Evolutionary conservation across 2,329 filamentous ascomycete genomes (phyloP).

Genomic region (Penicillium sp.): DNA sequence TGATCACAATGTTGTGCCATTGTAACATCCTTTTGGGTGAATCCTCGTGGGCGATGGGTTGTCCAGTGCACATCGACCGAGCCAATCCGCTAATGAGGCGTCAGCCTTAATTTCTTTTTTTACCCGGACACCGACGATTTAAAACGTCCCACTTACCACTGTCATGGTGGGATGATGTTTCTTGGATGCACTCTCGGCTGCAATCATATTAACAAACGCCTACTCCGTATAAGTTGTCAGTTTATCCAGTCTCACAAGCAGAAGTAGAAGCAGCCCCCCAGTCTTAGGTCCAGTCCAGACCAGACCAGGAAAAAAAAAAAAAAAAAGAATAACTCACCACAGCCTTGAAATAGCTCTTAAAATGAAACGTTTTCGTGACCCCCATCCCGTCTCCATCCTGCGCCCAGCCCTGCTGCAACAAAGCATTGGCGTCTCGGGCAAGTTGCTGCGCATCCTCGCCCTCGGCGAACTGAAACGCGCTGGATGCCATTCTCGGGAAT

Average conservation of each 20-base stretch:
- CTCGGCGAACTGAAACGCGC: conserved; percentile 28
- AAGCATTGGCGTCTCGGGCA: conserved; percentile 22
- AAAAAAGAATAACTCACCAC: conserved; percentile 28
- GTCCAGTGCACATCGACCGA: conserved; percentile 44
- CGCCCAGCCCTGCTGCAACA: conserved; percentile 35
- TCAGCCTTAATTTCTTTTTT: conserved; percentile 14
- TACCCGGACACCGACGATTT: not conserved
- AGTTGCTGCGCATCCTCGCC: conserved; percentile 31
- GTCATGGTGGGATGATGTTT: conserved; percentile 44
- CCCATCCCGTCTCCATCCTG: conserved; percentile 37
- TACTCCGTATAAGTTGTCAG: conserved; percentile 11
- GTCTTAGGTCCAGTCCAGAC: not conserved
- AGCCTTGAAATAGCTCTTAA: conserved; percentile 42
- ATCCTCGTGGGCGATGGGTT: conserved; percentile 41
- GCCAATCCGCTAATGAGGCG: conserved; percentile 31
- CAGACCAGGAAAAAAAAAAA: not conserved
- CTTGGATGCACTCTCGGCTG: conserved; percentile 38
- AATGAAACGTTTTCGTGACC: conserved; percentile 41
- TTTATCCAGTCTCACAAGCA: not conserved
- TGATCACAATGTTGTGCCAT: conserved; percentile 42
- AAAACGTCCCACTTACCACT: conserved; percentile 30
- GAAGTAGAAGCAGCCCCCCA: not conserved
- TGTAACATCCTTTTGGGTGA: conserved; percentile 38
- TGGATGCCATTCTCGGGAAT: conserved; percentile 21
- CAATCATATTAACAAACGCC: conserved; percentile 41